Conservation (phyloP, 202 grass and related monocot genomes). For the Schoenoplectus triqueter region DNA sequence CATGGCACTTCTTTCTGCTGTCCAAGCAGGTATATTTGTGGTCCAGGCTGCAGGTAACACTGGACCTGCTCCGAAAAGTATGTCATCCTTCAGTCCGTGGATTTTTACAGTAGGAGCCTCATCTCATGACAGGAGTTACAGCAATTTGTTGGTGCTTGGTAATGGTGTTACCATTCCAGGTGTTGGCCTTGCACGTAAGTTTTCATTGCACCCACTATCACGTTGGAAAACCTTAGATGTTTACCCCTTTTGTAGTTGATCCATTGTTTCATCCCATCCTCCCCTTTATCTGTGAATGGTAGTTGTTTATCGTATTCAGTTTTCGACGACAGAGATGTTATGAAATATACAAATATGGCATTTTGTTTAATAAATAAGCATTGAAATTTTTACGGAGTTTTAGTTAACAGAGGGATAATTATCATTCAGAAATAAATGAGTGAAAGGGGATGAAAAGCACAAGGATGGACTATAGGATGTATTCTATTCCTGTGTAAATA, state of each 20-base stretch:
- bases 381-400: not conserved
- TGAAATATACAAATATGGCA: not conserved
- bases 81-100: slow-evolving; percentile 98
- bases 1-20: slow-evolving; percentile 85
- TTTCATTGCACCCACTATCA: slow-evolving; percentile 6
- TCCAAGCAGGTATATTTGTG: slow-evolving; percentile 91
- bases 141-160: slow-evolving; percentile 77
- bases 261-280: not conserved
- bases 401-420: not conserved
- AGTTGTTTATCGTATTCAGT: not conserved
- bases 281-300: not conserved
- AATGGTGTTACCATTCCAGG: slow-evolving; percentile 88
- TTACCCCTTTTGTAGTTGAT: not conserved
- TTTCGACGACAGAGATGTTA: not conserved
- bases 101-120: slow-evolving; percentile 97
- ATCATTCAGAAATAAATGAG: not conserved
- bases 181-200: slow-evolving; percentile 96
- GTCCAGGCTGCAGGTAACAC: slow-evolving; percentile 98
- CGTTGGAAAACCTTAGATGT: not conserved
- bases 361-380: not conserved
- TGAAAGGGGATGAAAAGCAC: not conserved
- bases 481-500: not conserved
- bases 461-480: not conserved
- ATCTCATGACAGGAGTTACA: slow-evolving; percentile 91
- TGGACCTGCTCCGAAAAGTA: slow-evolving; percentile 85